Base-by-base conservation (phyloP, 2,329 filamentous ascomycete species). In the Teratosphaeria pseudoeucalypti region DNA sequence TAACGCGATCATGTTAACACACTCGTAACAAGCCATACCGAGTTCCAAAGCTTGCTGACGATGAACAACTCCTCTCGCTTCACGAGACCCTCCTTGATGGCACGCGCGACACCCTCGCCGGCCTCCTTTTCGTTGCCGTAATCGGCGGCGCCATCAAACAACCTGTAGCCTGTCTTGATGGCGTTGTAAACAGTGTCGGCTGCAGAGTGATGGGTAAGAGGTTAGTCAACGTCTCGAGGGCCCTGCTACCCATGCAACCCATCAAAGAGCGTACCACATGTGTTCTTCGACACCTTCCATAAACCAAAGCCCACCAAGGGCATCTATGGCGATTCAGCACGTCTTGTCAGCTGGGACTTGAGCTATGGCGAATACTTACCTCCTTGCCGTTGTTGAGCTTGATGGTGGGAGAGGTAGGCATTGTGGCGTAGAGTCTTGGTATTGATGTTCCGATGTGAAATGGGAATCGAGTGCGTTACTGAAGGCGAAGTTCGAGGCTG, bases 41-140 rank as follows among this genome's bases (percentile, higher is more conserved):
- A 85, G 78, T 91, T 90, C 90, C 91, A 95, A 60, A 96, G 86
- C 81, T 95, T 96, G 76, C 87, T 90, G 65, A 92, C 88, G 72
- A 96, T 85, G 83, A 95, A 95, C 72, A 95, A 87, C 27, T 96
- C 90, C 75, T 89, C 85, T 61, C 89, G 87, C 79, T 86, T 90
- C 67, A 92, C 88, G 60, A 92, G 75, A 52, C 89, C 88, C 10
- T 94, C 89, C 71, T 87, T 82, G 76, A 94, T 90, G 69, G 89
- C 89, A 66, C 87, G 87, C 61, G 85, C 83, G 54, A 92, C 81
- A 68, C 89, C 89, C 72, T 91, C 77, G 61, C 89, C 89, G 64
- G 82, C 85, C 75, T 91, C 88, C 67, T 84, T 83, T 75, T 92
- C 89, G 73, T 92, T 92, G 68, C 87, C 88, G 76, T 94, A 92